A percentile compares a stretch with the other conserved stretches of the same genome.
Conservation (phyloP, 75 land plant species). For the Selaginella tamariscina region DNA sequence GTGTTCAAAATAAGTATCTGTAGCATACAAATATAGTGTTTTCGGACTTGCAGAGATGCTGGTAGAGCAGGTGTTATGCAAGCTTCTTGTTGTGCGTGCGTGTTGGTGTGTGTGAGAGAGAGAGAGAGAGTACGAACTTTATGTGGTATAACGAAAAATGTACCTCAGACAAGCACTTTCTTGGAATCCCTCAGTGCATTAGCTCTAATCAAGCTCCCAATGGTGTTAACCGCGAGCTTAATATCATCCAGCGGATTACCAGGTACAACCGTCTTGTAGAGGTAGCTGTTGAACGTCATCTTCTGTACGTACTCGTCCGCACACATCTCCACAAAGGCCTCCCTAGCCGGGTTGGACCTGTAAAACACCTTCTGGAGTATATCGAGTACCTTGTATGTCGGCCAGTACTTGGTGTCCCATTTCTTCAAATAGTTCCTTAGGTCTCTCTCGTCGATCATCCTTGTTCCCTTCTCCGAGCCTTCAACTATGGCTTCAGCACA, state of each 20-base stretch:
- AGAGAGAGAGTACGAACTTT: too few relatives aligned
- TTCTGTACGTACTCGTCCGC: conserved; percentile 96
- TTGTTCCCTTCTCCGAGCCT: conserved; percentile 57
- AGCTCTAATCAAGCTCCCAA: conserved; percentile 83
- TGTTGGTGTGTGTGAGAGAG: too few relatives aligned
- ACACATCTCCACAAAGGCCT: conserved; percentile 97
- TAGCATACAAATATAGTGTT: too few relatives aligned
- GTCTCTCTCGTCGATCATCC: conserved; percentile 56
- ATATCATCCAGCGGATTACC: conserved; percentile 90
- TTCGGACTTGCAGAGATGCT: too few relatives aligned
- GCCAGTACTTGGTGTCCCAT: conserved; percentile 89
- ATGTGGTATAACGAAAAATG: too few relatives aligned
- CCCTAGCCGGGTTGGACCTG: conserved; percentile 82
- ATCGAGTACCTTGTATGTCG: conserved; percentile 90
- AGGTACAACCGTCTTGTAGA: conserved; percentile 89
- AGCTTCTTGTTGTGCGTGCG: too few relatives aligned
- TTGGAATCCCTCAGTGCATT: too few relatives aligned
- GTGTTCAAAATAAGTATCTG: too few relatives aligned
- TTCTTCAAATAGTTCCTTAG: conserved; percentile 62
- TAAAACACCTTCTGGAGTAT: conserved; percentile 93
- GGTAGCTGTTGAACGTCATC: conserved; percentile 95
- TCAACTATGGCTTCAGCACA: conserved; percentile 86
- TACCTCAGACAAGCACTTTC: too few relatives aligned
- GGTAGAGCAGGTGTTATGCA: too few relatives aligned
- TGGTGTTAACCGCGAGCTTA: conserved; percentile 82